Conservation (phyloP, 2,329 filamentous ascomycete genomes). For the Penicillium sclerotiorum region DNA sequence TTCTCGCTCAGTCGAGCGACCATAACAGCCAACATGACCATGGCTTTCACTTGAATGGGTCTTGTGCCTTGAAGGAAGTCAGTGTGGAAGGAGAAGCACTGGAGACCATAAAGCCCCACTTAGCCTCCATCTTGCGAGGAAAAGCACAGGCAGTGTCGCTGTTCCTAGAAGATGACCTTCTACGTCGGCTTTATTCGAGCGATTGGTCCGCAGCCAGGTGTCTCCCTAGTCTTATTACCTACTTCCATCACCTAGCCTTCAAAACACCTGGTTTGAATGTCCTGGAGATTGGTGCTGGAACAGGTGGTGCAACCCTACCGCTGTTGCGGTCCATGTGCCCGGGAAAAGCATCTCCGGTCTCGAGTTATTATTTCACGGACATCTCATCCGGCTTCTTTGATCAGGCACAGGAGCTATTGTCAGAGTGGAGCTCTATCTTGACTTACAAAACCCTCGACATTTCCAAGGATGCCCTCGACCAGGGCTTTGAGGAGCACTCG, state of each 20-base stretch:
- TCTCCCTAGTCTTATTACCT: too few species aligned
- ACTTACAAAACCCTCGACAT: constrained; percentile 36
- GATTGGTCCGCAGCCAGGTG: too few species aligned
- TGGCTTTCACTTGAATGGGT: too few species aligned
- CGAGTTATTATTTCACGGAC: constrained; percentile 25
- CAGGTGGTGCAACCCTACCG: constrained; percentile 2
- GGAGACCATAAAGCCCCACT: too few species aligned
- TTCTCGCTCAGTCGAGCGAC: too few species aligned
- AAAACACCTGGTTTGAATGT: background rate
- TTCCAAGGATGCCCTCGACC: constrained; percentile 30
- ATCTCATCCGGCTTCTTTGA: constrained; percentile 28
- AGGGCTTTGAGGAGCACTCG: constrained; percentile 35
- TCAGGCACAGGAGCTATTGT: constrained; percentile 28
- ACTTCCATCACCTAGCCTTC: constrained; percentile 1
- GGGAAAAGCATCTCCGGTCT: background rate
- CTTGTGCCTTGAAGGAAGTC: too few species aligned
- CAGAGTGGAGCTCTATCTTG: constrained; percentile 24
- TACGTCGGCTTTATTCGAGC: too few species aligned
- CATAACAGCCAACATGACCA: too few species aligned
- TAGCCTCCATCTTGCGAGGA: too few species aligned
- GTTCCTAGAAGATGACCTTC: too few species aligned
- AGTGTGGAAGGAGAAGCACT: too few species aligned
- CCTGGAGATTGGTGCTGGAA: constrained; percentile 11
- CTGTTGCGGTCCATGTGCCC: background rate
- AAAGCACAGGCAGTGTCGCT: too few species aligned